phyloP scores from a whole-genome alignment of 139 green algal genomes.

The Picochlorum costavermella region DNA sequence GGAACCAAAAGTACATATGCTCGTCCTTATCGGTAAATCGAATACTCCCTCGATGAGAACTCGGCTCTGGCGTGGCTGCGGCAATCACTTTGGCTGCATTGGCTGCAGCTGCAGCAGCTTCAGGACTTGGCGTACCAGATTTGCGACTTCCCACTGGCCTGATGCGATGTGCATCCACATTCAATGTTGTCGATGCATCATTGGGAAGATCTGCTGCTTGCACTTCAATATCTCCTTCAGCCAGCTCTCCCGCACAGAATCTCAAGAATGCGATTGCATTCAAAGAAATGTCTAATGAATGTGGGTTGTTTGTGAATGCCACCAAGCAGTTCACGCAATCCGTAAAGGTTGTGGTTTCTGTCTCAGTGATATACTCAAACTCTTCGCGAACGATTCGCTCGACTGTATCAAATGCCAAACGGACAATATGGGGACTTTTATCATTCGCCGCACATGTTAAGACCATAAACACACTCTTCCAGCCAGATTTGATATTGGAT shows the following conservation, averaged over 20 bases:
- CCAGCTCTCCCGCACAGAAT: constrained; percentile 93
- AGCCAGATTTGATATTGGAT: constrained; percentile 92
- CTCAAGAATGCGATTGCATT: constrained; percentile 96
- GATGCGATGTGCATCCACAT: constrained; percentile 34
- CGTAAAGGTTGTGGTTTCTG: constrained; percentile 94
- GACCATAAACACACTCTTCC: constrained; percentile 99
- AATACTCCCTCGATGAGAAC: constrained; percentile 4
- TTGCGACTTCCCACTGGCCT: constrained; percentile 8
- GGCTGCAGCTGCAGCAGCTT: constrained; percentile 1
- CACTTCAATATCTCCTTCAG: constrained; percentile 79
- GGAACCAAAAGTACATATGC: constrained; percentile 99
- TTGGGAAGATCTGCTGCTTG: constrained; percentile 37
- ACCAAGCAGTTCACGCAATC: constrained; percentile 99
- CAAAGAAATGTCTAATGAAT: constrained; percentile 86
- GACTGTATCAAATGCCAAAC: constrained; percentile 88
- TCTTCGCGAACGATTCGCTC: constrained; percentile 97
- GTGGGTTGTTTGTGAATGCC: constrained; percentile 96
- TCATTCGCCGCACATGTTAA: constrained; percentile 91
- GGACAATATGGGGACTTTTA: constrained; percentile 67
- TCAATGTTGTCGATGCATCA: constrained; percentile 14
- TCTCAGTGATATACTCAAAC: constrained; percentile 97
- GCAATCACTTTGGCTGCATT: not conserved
- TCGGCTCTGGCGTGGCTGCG: not conserved
- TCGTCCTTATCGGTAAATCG: constrained; percentile 79
- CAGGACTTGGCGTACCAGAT: not conserved